Evolutionary conservation across 2,329 filamentous ascomycete species (phyloP).

Genomic region (Exophiala aquamarina): DNA sequence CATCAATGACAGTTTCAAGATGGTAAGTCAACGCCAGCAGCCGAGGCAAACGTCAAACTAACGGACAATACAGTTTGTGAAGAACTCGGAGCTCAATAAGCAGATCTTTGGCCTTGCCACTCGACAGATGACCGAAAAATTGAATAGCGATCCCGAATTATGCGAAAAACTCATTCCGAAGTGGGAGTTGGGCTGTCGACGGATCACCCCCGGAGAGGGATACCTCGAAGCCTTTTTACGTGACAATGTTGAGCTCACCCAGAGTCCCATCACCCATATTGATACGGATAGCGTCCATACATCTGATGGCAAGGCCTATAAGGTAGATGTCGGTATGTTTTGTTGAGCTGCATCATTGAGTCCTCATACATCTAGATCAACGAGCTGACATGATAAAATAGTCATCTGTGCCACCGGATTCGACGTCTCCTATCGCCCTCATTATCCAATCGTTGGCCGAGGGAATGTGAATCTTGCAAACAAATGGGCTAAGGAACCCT

Average conservation of each 20-base stretch:
- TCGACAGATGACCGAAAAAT: slow-evolving; percentile 10
- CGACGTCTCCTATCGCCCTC: slow-evolving; percentile 36
- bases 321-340: not conserved
- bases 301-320: slow-evolving; percentile 26
- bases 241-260: slow-evolving; percentile 39
- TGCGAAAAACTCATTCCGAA: slow-evolving; percentile 24
- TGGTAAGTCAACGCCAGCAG: slow-evolving; percentile 26
- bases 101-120: slow-evolving; percentile 8
- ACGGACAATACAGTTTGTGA: slow-evolving; percentile 7
- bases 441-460: slow-evolving; percentile 35
- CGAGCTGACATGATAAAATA: not conserved
- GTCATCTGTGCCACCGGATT: slow-evolving; percentile 40
- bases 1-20: slow-evolving; percentile 22
- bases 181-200: slow-evolving; percentile 24
- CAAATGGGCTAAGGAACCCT: slow-evolving; percentile 30
- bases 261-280: slow-evolving; percentile 35
- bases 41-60: slow-evolving; percentile 27
- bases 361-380: too few relatives aligned
- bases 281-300: slow-evolving; percentile 34
- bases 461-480: slow-evolving; percentile 29
- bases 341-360: too few relatives aligned
- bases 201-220: slow-evolving; percentile 25
- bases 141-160: slow-evolving; percentile 23
- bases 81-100: slow-evolving; percentile 5
- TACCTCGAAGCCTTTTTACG: slow-evolving; percentile 28